Base-by-base conservation (phyloP, 2,329 filamentous ascomycete genomes). In the Penicillium sp. region DNA sequence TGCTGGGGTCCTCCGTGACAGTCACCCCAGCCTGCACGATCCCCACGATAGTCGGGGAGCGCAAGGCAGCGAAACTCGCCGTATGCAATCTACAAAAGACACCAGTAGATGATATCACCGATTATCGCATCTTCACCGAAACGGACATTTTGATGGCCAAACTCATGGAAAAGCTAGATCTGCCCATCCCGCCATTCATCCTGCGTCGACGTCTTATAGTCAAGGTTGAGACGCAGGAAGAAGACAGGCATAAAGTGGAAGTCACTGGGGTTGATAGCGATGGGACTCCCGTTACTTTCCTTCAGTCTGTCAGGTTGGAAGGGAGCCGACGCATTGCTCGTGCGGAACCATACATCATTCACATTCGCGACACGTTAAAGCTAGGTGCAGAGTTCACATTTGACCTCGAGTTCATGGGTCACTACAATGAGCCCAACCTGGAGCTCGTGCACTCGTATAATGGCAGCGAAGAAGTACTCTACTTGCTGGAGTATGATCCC, bases 21-120 rank as follows among this genome's bases (percentile, higher is more conserved):
- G 77, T 83, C 1, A 72, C 75, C 0, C 81, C 81, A 0, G 80
- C 81, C 0, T 78, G 76, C 54, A 74, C 76, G 22, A 77, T 83
- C 10, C 80, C 81, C 44, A 47, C 44, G 22, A 47, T 17, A 0
- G 75, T 77, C 60, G 66, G 17, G 73, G 65, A 10, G 44, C 44
- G 44, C 44, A 68, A 68, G 19, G 65, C 61, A 3, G 75, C 72
- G 0, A 75, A 74, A 26, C 73, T 83, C 2, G 76, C 68, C 0
- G 81, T 84, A 19, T 83, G 81, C 62, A 83, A 84, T 53, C 70
- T 84, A 3, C 81, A 84, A 47, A 47, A 26, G 44, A 83, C 81
- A 4, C 78, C 78, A 0, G 53, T 81, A 3, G 81, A 84, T 40
- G 35, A 64, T 0, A 58, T 79, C 0, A 68, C 75, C 0, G 65